Conservation (phyloP, 2,329 filamentous ascomycete genomes). For the Curvularia eragrostidis region DNA sequence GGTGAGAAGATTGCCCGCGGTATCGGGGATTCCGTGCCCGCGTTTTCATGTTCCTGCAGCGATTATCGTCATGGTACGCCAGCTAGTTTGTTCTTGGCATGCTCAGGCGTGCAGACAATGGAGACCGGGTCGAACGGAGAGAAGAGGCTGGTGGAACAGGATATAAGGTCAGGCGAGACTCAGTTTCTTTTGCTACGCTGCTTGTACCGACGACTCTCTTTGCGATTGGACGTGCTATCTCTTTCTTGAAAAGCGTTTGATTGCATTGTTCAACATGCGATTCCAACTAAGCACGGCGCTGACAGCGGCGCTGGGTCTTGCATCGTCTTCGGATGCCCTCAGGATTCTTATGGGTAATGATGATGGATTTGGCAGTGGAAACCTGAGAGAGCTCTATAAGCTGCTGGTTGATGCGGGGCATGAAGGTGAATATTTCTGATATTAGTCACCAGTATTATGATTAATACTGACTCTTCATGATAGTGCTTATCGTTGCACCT, state of each 20-base stretch:
- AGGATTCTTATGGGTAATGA: conserved; percentile 52
- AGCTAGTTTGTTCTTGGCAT: background rate
- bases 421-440: conserved; percentile 22
- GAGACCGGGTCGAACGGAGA: conserved; percentile 1
- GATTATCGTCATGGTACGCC: conserved; percentile 1
- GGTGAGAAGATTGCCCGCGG: conserved; percentile 7
- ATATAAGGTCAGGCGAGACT: background rate
- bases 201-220: background rate
- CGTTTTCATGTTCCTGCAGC: conserved; percentile 13
- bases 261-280: conserved; percentile 19
- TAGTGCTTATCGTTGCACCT: conserved; percentile 54
- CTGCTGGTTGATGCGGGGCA: conserved; percentile 38
- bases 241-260: background rate
- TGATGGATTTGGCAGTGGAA: conserved; percentile 49
- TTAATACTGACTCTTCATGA: background rate
- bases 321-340: conserved; percentile 26
- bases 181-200: background rate
- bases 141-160: background rate
- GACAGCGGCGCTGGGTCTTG: conserved; percentile 27
- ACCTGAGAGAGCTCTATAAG: conserved; percentile 46
- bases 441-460: background rate
- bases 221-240: background rate
- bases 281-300: conserved; percentile 23
- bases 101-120: background rate
- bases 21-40: conserved; percentile 9